A percentile compares a stretch with the other conserved stretches of the same genome.
Evolutionary conservation across 805 yeast species (phyloP).

Genomic region (Ogataea pini): DNA sequence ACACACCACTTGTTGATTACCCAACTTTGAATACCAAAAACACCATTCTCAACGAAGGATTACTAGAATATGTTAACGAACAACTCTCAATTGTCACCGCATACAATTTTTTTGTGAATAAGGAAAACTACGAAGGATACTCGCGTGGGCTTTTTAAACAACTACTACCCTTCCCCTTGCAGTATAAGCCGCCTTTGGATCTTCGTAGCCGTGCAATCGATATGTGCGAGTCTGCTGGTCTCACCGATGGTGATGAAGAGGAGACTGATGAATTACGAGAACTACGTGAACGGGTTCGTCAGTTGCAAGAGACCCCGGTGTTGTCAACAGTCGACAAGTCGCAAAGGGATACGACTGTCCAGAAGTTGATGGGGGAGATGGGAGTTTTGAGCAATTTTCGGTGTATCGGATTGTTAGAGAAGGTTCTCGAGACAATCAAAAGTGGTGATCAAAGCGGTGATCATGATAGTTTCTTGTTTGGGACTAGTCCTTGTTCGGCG

Average conservation of each 20-base stretch:
- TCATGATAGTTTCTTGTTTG: slow-evolving; percentile 19
- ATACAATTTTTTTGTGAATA: slow-evolving; percentile 58
- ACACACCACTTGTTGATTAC: slow-evolving; percentile 4
- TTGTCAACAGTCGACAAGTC: slow-evolving; percentile 30
- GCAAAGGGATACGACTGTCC: slow-evolving; percentile 27
- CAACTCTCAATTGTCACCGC: slow-evolving; percentile 50
- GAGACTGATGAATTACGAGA: slow-evolving; percentile 30
- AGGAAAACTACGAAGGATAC: slow-evolving; percentile 57
- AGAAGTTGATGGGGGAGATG: slow-evolving; percentile 28
- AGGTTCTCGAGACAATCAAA: slow-evolving; percentile 13
- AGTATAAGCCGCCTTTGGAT: slow-evolving; percentile 63
- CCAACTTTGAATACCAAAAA: slow-evolving; percentile 8
- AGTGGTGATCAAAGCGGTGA: background rate
- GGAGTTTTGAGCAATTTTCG: slow-evolving; percentile 33
- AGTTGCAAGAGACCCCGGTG: slow-evolving; percentile 30
- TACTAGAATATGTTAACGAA: slow-evolving; percentile 42
- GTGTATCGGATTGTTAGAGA: slow-evolving; percentile 28
- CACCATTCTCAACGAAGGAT: slow-evolving; percentile 43
- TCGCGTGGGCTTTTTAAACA: slow-evolving; percentile 55
- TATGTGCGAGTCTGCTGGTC: slow-evolving; percentile 36
- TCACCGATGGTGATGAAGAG: slow-evolving; percentile 30
- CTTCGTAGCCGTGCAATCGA: slow-evolving; percentile 37
- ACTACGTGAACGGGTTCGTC: slow-evolving; percentile 29
- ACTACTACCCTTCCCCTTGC: slow-evolving; percentile 70
- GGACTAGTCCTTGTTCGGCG: slow-evolving; percentile 25